Evolutionary conservation across 2,329 filamentous ascomycete species (phyloP), one percentile per base, ranked within the genome.

Genomic region (Trichoderma sp.): DNA sequence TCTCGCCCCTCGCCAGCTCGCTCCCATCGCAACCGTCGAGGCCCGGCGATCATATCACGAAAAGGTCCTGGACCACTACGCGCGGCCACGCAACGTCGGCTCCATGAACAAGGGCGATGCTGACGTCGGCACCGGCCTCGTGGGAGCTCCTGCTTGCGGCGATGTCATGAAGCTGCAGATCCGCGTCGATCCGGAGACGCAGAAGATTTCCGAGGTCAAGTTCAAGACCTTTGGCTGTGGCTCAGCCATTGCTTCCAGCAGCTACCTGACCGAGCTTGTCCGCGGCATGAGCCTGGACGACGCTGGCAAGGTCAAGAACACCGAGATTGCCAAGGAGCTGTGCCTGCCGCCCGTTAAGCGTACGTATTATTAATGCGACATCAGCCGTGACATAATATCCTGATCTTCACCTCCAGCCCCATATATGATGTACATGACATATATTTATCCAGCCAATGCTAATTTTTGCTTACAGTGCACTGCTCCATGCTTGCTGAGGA

Each of bases 211-310:
- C 75, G 95, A 97, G 75, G 94, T 97, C 79, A 96, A 96, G 83
- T 97, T 97, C 88, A 97, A 97, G 89, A 97, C 94, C 0, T 97
- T 97, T 78, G 94, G 94, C 63, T 97, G 94, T 79, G 94, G 94
- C 67, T 94, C 90, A 34, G 96, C 96, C 73, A 99, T 99, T 81
- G 96, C 96, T 54, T 95, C 91, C 72, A 96, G 92, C 70, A 96
- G 91, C 77, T 99, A 99, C 79, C 83, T 99, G 76, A 99, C 96
- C 1, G 94, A 97, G 82, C 85, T 99, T 70, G 94, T 99, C 72
- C 89, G 93, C 72, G 96, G 96, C 70, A 99, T 98, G 95, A 97
- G 81, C 74, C 72, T 99, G 73, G 96, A 99, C 75, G 93, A 99
- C 79, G 96, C 96, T 39, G 90, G 90, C 66, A 91, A 91, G 83